A percentile compares a stretch with the other conserved stretches of the same genome.
Evolutionary conservation across 495 filamentous ascomycete species (phyloP).

Genomic region (Trichocladium uniseriatum): DNA sequence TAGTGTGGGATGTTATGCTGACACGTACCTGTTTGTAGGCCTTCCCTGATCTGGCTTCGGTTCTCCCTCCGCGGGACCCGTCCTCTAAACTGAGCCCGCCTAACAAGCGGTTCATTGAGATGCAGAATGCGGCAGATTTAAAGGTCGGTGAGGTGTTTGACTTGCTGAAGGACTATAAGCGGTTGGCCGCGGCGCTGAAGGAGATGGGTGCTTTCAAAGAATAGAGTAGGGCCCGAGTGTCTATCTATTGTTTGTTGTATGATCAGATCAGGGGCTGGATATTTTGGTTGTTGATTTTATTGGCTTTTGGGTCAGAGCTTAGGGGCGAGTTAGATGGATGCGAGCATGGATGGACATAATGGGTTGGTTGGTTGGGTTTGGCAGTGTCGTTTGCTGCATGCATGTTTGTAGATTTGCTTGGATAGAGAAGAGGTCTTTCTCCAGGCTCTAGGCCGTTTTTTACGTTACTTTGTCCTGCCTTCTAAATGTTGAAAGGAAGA

Average conservation of each 20-base stretch:
- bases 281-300: not conserved
- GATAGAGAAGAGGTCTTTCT: not conserved
- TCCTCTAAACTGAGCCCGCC: constrained; percentile 56
- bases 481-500: too few species aligned
- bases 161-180: constrained; percentile 77
- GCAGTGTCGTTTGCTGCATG: not conserved
- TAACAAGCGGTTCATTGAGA: constrained; percentile 70
- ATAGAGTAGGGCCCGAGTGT: constrained; percentile 3
- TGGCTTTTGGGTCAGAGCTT: not conserved
- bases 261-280: not conserved
- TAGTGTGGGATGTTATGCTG: not conserved
- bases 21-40: constrained; percentile 28
- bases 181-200: constrained; percentile 61
- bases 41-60: constrained; percentile 49
- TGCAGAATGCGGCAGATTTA: constrained; percentile 67
- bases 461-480: too few species aligned
- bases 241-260: not conserved
- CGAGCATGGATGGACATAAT: not conserved
- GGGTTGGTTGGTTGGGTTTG: not conserved
- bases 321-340: too few species aligned
- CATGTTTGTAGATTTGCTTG: not conserved
- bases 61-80: constrained; percentile 40
- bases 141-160: constrained; percentile 72
- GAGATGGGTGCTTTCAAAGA: constrained; percentile 49
- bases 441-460: too few species aligned